phyloP scores from a whole-genome alignment of 78 protist species.

The Mastigamoeba balamuthi region DNA sequence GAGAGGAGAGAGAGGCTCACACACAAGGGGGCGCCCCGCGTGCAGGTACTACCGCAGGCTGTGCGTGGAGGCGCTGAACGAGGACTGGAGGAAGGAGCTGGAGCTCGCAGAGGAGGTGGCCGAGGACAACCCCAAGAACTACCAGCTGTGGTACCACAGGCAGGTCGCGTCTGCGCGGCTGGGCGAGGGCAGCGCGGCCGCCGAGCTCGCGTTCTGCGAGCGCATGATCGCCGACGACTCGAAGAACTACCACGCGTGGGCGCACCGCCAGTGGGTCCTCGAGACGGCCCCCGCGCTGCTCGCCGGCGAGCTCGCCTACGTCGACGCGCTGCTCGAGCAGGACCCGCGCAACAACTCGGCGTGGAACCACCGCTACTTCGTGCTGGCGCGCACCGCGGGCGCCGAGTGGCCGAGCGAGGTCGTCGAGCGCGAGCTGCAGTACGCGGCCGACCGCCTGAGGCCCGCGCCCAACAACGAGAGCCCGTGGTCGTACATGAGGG shows the following conservation, averaged over 20 bases:
- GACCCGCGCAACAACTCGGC: slow-evolving; percentile 89
- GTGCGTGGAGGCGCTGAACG: slow-evolving; percentile 29
- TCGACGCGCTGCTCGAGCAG: slow-evolving; percentile 30
- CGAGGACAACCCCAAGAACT: slow-evolving; percentile 66
- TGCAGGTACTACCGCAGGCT: slow-evolving; percentile 41
- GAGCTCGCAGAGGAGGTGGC: slow-evolving; percentile 28
- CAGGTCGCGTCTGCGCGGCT: slow-evolving; percentile 29
- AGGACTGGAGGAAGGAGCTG: slow-evolving; percentile 34
- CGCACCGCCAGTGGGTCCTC: slow-evolving; percentile 55
- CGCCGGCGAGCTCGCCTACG: slow-evolving; percentile 54
- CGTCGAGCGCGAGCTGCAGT: slow-evolving; percentile 10
- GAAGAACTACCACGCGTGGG: slow-evolving; percentile 96
- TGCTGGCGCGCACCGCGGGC: not conserved
- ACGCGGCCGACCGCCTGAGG: not conserved
- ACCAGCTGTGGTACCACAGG: slow-evolving; percentile 92
- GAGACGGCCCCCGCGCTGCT: slow-evolving; percentile 4
- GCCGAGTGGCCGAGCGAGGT: not conserved
- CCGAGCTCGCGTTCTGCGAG: slow-evolving; percentile 49
- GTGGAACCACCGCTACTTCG: slow-evolving; percentile 87
- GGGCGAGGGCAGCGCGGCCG: not conserved
- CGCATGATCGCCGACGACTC: slow-evolving; percentile 52
- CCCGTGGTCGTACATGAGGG: slow-evolving; percentile 52
- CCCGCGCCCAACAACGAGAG: slow-evolving; percentile 54
- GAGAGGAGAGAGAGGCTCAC: not conserved
- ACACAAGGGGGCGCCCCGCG: not conserved